Base-by-base conservation (phyloP, 257 asterid genomes). In the Solanum peruvianum region DNA sequence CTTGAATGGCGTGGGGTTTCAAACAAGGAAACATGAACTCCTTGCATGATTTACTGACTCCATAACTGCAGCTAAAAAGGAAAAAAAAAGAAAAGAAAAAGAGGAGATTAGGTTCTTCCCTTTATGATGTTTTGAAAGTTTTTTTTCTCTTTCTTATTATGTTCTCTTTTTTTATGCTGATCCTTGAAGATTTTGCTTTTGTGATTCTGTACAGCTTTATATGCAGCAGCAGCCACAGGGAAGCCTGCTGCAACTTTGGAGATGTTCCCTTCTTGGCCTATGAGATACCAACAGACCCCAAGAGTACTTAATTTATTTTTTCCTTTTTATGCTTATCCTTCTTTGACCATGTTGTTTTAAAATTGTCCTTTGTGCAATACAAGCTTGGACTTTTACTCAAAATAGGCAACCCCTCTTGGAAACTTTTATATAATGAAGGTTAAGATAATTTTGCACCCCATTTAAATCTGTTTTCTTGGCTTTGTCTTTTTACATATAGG, bases 211-310 rank as follows among this genome's bases (percentile, higher is more conserved):
- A 93, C 99, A 97, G 99, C 96, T 93, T 95, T 94, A 88, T 93
- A 91, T 93, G 84, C 93, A 69, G 84, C 93, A 77, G 84, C 60
- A 13, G 58, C 88, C 88, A 93, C 85, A 49, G 85, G 69, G 20
- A 81, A 92, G 87, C 97, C 99, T 91, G 98, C 98, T 80, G 95
- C 98, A 87, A 95, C 98, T 86, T 97, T 96, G 94, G 98, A 97
- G 83, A 96, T 96, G 97, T 97, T 97, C 94, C 99, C 98, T 85
- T 96, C 98, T 90, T 92, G 97, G 97, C 98, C 99, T 89, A 91
- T 94, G 89, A 96, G 95, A 91, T 95, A 94, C 91, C 96, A 94
- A 67, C 93, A 90, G n/a, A 91, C 94, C 87, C 90, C 87, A 87
- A 98, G 92, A 94, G 90, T 81, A 39, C 7, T 71, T 18, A 72